Evolutionary conservation across 805 yeast genomes (phyloP), one percentile per base, ranked within the genome.

Genomic region (Wickerhamiella lipophila): DNA sequence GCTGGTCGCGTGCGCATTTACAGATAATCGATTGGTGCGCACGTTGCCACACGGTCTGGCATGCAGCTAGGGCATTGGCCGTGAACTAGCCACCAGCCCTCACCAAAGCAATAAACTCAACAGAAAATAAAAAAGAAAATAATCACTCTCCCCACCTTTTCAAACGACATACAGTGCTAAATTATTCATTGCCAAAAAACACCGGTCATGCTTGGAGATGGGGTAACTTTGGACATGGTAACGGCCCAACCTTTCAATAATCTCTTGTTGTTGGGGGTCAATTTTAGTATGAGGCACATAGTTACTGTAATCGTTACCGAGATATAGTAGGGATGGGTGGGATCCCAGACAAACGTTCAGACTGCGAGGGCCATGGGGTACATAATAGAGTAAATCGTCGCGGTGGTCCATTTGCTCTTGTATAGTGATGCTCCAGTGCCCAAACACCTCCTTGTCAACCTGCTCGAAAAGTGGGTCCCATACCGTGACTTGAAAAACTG

Each of bases 291-390:
- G 50, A 21, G 53, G 54, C 26, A 56, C 55, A 41, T 53, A 57
- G 12, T 35, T 40, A 2, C 40, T 7, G 40, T 59, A 36, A 26
- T 55, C 53, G 49, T 60, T 60, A 2, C 64, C 64, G n/a, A 60
- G 39, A 34, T 50, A 53, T 3, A 51, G 21, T 15, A 34, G 44
- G 18, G 54, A 36, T 5, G 27, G 18, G 18, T 19, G 16, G 3
- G 44, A 46, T 11, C 58, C 52, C 16, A 61, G 52, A 7, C 39
- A 18, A 15, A 58, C 57, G 5, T 60, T 56, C 2, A 67, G 54
- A 1, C 57, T 48, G 35, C 80, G 62, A 1, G 86, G 84, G 0
- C 88, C 89, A 64, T 83, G 94, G 0, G 94, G 94, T 42, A 83
- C 68, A 57, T 76, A 83, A 60, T 67, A 81, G 1, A 83, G 62